Conservation (phyloP, 352 stramenopile species). For the Pythium coloratum region DNA sequence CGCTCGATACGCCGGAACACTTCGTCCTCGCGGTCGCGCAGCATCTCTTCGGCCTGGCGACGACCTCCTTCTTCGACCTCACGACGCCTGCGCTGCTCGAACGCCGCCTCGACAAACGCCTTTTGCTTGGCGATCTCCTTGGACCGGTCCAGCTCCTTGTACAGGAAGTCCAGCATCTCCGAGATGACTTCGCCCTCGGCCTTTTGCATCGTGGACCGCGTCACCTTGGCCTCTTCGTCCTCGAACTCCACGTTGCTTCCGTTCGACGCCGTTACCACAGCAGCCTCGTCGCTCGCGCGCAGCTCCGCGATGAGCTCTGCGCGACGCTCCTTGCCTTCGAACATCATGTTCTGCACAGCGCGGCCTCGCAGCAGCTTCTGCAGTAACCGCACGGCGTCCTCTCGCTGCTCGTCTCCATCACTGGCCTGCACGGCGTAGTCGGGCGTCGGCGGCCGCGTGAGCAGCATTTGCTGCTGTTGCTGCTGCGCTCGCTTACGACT, state of each 20-base stretch:
- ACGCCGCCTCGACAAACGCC: slow-evolving; percentile 68
- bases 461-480: slow-evolving; percentile 44
- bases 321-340: slow-evolving; percentile 87
- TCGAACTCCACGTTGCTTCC: slow-evolving; percentile 9
- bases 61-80: slow-evolving; percentile 87
- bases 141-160: slow-evolving; percentile 85
- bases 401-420: slow-evolving; percentile 51
- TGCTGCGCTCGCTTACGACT: slow-evolving; percentile 34
- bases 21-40: slow-evolving; percentile 81
- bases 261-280: not conserved
- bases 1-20: slow-evolving; percentile 75
- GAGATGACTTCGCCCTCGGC: slow-evolving; percentile 88
- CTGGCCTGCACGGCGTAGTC: slow-evolving; percentile 46
- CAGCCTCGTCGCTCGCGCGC: slow-evolving; percentile 63
- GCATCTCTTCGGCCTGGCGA: slow-evolving; percentile 84
- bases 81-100: slow-evolving; percentile 61
- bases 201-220: slow-evolving; percentile 51
- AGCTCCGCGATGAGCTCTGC: slow-evolving; percentile 89
- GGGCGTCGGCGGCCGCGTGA: slow-evolving; percentile 79
- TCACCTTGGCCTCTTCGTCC: slow-evolving; percentile 50
- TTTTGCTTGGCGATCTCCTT: slow-evolving; percentile 78
- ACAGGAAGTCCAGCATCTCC: slow-evolving; percentile 87
- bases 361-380: slow-evolving; percentile 89
- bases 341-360: slow-evolving; percentile 94
- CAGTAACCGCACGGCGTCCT: slow-evolving; percentile 74